Evolutionary conservation across 495 filamentous ascomycete genomes (phyloP), one percentile per base, ranked within the genome.

Genomic region (Trichoderma erinaceum): DNA sequence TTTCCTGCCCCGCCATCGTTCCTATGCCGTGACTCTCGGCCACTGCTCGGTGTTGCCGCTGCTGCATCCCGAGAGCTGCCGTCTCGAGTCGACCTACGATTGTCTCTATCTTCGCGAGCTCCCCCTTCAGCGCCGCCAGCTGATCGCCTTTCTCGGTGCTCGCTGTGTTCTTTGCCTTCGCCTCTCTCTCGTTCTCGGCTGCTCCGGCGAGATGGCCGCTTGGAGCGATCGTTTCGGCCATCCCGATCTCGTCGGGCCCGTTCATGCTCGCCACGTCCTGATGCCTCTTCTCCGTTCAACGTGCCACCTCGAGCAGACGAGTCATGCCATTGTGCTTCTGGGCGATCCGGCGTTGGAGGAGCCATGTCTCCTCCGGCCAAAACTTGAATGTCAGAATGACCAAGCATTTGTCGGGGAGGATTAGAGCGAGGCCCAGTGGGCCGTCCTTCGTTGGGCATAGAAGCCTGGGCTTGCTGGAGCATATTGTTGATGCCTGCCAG

Each of bases 401-500:
- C 78, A 65, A 82, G 67, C 70, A 73, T 82, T 41, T 73, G 71
- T 8, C 80, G 71, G 27, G 78, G 77, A n/a, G 75, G 71, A 12
- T 76, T 72, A n/a, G 75, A 71, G 6, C 82, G 79, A 32, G 72
- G 73, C 32, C 70, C 58, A 29, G 67, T 70, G 4, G 56, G 56
- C 10, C 73, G 74, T 16, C 73, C 68, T 70, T 74, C 70, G 66
- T 78, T 38, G 67, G 73, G 61, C 69, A 76, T 44, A 74, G 73
- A 23, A 74, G 76, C 61, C 73, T 75, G 56, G 10, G 74, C 75
- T 70, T 80, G 79, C 70, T 82, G 79, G 3, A 86, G 77, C 64
- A 78, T 84, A 64, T 71, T 83, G 67, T 85, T 83, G 21, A 86
- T 85, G 32, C 81, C 80, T 1, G 78, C 75, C 16, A 86, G 71